phyloP scores from a whole-genome alignment of 2,329 filamentous ascomycete species.

The Davidsoniella australis region DNA sequence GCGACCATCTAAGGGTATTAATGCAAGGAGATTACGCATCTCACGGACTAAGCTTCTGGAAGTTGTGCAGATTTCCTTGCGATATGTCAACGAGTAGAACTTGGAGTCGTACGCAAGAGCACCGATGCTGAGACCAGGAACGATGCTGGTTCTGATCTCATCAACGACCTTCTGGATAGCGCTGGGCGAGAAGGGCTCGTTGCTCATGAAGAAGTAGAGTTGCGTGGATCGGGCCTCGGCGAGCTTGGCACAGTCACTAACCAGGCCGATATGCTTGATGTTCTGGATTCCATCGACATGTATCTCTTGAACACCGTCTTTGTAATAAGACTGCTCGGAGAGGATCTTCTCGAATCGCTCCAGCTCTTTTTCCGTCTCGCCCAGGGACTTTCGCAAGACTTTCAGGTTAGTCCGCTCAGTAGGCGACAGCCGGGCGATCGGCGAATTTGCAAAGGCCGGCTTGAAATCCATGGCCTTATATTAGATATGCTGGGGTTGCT shows the following conservation, averaged over 20 bases:
- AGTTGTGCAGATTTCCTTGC: conserved; percentile 43
- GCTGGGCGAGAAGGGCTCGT: conserved; percentile 67
- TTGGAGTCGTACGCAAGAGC: conserved; percentile 45
- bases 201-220: conserved; percentile 71
- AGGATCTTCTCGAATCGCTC: conserved; percentile 24
- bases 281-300: conserved; percentile 11
- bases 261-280: conserved; percentile 47
- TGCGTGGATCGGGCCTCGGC: conserved; percentile 76
- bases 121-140: conserved; percentile 58
- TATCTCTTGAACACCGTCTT: conserved; percentile 4
- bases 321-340: conserved; percentile 18
- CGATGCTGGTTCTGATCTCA: conserved; percentile 53
- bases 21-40: conserved; percentile 36
- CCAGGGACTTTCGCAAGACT: conserved; percentile 5
- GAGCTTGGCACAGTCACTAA: conserved; percentile 50
- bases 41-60: conserved; percentile 45
- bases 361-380: conserved; percentile 17
- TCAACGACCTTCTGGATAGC: conserved; percentile 55
- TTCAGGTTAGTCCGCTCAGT: not conserved
- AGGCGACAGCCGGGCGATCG: not conserved
- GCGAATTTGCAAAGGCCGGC: too few species aligned
- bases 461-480: too few species aligned
- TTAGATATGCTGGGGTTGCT: too few species aligned
- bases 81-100: conserved; percentile 45
- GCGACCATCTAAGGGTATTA: not conserved